phyloP scores from a whole-genome alignment of 345 rosid genomes.

The Eucalyptus pumila region DNA sequence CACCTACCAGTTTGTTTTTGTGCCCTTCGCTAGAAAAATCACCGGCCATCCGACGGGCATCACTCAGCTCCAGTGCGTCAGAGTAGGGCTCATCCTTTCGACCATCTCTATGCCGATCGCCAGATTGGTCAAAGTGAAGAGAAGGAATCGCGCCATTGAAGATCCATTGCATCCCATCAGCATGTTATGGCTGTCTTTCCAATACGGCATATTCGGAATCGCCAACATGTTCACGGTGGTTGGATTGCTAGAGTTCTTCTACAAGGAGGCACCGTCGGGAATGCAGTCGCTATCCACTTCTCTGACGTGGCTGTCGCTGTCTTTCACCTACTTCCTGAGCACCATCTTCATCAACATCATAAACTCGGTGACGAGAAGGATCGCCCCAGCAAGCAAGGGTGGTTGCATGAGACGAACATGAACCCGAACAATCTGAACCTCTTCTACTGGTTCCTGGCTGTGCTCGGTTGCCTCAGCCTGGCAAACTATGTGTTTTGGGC shows the following conservation, averaged over 20 bases:
- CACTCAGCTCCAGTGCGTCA: slow-evolving; percentile 22
- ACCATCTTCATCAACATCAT: slow-evolving; percentile 47
- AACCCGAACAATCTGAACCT: slow-evolving; percentile 46
- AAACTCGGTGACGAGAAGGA: slow-evolving; percentile 29
- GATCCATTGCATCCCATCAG: not conserved
- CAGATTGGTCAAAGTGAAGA: slow-evolving; percentile 33
- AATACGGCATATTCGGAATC: slow-evolving; percentile 47
- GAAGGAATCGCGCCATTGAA: slow-evolving; percentile 7
- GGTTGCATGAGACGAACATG: slow-evolving; percentile 46
- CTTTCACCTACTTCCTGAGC: slow-evolving; percentile 63
- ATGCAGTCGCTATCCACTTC: slow-evolving; percentile 64
- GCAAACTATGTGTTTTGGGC: slow-evolving; percentile 40
- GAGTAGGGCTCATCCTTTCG: slow-evolving; percentile 1
- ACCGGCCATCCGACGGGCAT: slow-evolving; percentile 30
- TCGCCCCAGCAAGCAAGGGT: slow-evolving; percentile 19
- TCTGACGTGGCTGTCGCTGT: slow-evolving; percentile 50
- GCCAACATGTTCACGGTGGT: slow-evolving; percentile 69
- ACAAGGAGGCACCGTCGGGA: slow-evolving; percentile 46
- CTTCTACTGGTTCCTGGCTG: slow-evolving; percentile 66
- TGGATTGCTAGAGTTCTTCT: slow-evolving; percentile 64
- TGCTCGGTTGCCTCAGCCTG: slow-evolving; percentile 41
- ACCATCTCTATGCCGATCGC: slow-evolving; percentile 5
- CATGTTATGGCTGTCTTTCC: slow-evolving; percentile 63
- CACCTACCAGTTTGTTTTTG: slow-evolving; percentile 25
- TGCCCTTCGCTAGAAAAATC: slow-evolving; percentile 30